Percentiles rank a stretch among this genome's conserved stretches.
phyloP scores from a whole-genome alignment of 2,329 filamentous ascomycete genomes.

The Incumbomyces delicatus region DNA sequence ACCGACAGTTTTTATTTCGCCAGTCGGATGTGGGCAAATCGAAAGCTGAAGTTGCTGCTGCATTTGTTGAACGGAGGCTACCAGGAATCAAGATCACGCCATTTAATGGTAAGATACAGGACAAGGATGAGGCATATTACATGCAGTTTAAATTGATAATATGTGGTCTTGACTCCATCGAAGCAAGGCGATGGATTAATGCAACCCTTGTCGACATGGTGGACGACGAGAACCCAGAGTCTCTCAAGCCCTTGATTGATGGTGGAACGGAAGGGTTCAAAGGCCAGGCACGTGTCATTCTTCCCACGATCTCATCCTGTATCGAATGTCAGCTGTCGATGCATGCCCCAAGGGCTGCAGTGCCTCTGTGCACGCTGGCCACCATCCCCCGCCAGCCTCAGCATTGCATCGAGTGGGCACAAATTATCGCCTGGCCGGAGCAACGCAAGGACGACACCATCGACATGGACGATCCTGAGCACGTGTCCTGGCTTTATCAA shows the following conservation, averaged over 20 bases:
- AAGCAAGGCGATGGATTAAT: constrained; percentile 98
- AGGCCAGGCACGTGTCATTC: constrained; percentile 83
- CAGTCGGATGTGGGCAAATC: constrained; percentile 81
- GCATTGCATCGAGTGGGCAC: constrained; percentile 98
- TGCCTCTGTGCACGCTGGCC: constrained; percentile 90
- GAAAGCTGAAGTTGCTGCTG: constrained; percentile 87
- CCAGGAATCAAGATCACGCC: constrained; percentile 87
- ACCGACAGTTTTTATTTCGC: constrained; percentile 94
- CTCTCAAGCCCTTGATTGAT: constrained; percentile 86
- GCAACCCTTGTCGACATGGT: constrained; percentile 85
- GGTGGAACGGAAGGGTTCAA: constrained; percentile 98
- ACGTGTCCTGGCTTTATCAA: constrained; percentile 93
- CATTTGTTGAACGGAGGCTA: constrained; percentile 81
- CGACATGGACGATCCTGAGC: constrained; percentile 92
- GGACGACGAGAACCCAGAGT: constrained; percentile 71
- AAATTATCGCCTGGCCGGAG: constrained; percentile 93
- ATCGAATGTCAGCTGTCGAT: constrained; percentile 98
- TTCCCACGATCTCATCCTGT: constrained; percentile 87
- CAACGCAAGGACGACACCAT: constrained; percentile 73
- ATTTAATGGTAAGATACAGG: constrained; percentile 90
- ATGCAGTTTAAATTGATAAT: constrained; percentile 92
- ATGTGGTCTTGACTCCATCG: constrained; percentile 92
- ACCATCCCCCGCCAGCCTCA: constrained; percentile 94
- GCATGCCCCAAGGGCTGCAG: constrained; percentile 93
- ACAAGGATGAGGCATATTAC: constrained; percentile 93